Evolutionary conservation across 2,329 filamentous ascomycete genomes (phyloP), one percentile per base, ranked within the genome.

Genomic region (Cephalotrichum gorgonifer): DNA sequence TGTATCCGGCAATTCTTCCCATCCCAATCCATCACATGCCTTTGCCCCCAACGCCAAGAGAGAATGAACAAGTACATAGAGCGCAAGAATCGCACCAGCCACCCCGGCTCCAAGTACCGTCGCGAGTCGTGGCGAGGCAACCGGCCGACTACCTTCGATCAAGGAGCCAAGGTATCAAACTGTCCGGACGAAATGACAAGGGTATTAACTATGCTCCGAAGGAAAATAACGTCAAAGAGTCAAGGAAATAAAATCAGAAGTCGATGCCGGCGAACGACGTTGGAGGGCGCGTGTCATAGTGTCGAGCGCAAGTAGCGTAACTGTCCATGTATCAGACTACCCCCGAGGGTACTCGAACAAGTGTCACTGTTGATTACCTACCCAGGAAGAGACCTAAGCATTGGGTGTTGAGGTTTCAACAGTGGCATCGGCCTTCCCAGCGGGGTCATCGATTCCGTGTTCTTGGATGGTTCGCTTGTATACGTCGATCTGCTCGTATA

Each of bases 401-500:
- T 20, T 39, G 17, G 35, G 35, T 22, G 35, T 39, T 20, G 35
- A 39, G 35, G n/a, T 39, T 20, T 39, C 35, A 39, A 39, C 38
- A 38, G 44, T 15, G 27, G 44, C 43, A 14, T 49, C 47, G 22
- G 38, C 33, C 44, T 54, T 54, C 30, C 39, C 47, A 15, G 26
- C 31, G 20, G 53, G 52, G 30, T 52, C 50, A 54, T 69, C 67
- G 27, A 83, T 64, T 26, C 80, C 80, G 12, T 78, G 76, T 47
- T 72, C 76, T 57, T 82, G 77, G 17, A 78, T 79, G 28, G 79
- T 71, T 56, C 81, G 78, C 71, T 89, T 90, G 83, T 86, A 91
- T 43, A 80, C 83, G 62, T 88, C 84, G 46, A 85, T 74, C 62
- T 91, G 86, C 47, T 83, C 74, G 72, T 87, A 90, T 22, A 86